Evolutionary conservation across 1,284 basidiomycete species (phyloP).

Genomic region (Microbotryum violaceum): DNA sequence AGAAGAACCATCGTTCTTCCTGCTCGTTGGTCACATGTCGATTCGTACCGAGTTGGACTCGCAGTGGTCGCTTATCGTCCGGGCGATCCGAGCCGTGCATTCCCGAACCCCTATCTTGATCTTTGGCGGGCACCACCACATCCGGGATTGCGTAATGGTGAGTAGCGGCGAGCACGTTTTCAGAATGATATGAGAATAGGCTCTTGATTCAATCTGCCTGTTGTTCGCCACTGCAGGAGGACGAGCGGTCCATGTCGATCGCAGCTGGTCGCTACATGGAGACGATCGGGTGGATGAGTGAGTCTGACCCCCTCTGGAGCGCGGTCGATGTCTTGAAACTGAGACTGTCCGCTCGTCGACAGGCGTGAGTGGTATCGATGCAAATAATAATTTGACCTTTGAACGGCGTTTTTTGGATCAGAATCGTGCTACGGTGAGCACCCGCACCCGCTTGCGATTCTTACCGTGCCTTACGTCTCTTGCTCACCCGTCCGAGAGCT

Average conservation of each 20-base stretch:
- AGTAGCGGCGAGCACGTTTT: too few species aligned
- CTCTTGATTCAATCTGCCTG: slow-evolving; percentile 28
- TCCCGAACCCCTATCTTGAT: slow-evolving; percentile 34
- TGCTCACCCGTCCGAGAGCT: neutral
- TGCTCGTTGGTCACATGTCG: slow-evolving; percentile 33
- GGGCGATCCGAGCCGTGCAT: slow-evolving; percentile 30
- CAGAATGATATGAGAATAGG: too few species aligned
- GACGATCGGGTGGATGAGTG: slow-evolving; percentile 36
- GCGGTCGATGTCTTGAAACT: neutral
- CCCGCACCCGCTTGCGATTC: too few species aligned
- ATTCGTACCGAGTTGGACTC: slow-evolving; percentile 26
- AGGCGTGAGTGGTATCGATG: slow-evolving; percentile 30
- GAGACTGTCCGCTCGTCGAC: neutral
- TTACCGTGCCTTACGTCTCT: too few species aligned
- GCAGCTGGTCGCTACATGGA: slow-evolving; percentile 39
- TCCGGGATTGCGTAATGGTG: neutral
- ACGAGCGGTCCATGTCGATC: slow-evolving; percentile 34
- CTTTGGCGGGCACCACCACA: slow-evolving; percentile 33
- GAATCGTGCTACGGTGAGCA: slow-evolving; percentile 30
- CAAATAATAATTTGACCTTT: slow-evolving; percentile 14
- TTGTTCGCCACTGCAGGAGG: slow-evolving; percentile 31
- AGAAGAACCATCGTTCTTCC: slow-evolving; percentile 28
- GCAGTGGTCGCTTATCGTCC: slow-evolving; percentile 34
- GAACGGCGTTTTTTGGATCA: slow-evolving; percentile 37
- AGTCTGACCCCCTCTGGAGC: neutral